Evolutionary conservation across 2,329 filamentous ascomycete species (phyloP).

Genomic region (Rhynchosporium agropyri): DNA sequence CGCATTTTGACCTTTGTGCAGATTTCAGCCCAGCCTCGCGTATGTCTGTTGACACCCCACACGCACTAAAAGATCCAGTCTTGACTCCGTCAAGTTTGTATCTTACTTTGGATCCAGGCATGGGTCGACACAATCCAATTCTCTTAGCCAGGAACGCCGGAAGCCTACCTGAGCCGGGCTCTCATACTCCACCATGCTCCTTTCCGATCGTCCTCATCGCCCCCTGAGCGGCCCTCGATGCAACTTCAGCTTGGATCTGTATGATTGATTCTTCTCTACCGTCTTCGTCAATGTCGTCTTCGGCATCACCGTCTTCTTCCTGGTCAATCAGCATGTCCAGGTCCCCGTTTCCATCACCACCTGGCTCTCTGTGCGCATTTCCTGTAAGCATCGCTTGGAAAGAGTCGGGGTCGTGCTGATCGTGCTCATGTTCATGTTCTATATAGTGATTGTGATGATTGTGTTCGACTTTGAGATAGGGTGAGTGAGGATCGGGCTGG

Average conservation of each 20-base stretch:
- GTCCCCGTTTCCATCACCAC: conserved; percentile 32
- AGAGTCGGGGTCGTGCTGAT: conserved; percentile 30
- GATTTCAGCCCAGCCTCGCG: too few species aligned
- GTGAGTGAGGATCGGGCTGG: conserved; percentile 20
- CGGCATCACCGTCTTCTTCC: conserved; percentile 34
- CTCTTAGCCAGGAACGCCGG: too few species aligned
- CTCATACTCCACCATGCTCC: conserved; percentile 24
- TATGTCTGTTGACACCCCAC: too few species aligned
- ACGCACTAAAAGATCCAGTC: too few species aligned
- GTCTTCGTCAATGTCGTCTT: conserved; percentile 18
- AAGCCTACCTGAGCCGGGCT: neutral
- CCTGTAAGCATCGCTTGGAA: conserved; percentile 36
- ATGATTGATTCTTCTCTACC: conserved; percentile 22
- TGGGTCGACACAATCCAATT: too few species aligned
- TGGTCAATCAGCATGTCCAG: conserved; percentile 41
- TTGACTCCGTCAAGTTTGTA: too few species aligned
- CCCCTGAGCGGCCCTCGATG: conserved; percentile 29
- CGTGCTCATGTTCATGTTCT: conserved; percentile 15
- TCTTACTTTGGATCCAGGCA: too few species aligned
- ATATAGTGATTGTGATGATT: conserved; percentile 19
- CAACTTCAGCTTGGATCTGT: conserved; percentile 29
- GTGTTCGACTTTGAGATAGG: conserved; percentile 16
- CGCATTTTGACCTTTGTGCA: neutral
- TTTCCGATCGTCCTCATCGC: conserved; percentile 28
- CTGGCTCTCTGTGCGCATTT: conserved; percentile 17